Percentiles rank a stretch among this genome's conserved stretches.
Conservation (phyloP, 306 rosid species). For the Neltuma alba region DNA sequence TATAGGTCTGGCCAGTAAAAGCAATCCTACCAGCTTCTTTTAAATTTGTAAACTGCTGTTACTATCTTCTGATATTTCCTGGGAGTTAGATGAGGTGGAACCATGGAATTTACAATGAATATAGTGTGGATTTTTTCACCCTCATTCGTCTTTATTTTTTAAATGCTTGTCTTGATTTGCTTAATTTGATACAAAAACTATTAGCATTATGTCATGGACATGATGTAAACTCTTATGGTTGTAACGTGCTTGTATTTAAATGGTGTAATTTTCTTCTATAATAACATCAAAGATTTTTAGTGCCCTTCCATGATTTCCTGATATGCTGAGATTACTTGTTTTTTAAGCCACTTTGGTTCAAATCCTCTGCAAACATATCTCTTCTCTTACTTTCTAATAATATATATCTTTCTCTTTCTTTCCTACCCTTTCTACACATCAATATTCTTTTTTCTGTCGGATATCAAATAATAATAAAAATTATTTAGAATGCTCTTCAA, state of each 20-base stretch:
- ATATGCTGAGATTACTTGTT: background rate
- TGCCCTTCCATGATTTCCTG: background rate
- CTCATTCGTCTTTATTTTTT: background rate
- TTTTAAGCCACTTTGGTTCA: background rate
- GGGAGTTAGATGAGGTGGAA: background rate
- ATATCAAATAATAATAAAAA: background rate
- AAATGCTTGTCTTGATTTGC: background rate
- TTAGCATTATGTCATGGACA: background rate
- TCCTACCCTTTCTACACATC: background rate
- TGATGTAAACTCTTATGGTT: background rate
- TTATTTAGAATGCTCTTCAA: background rate
- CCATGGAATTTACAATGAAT: background rate
- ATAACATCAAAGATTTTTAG: background rate
- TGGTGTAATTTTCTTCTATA: background rate
- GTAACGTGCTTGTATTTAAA: background rate
- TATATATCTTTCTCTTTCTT: background rate
- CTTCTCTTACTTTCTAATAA: background rate
- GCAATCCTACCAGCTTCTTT: no score
- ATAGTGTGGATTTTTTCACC: background rate
- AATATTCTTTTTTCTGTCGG: background rate
- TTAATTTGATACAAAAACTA: background rate
- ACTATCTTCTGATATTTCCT: background rate
- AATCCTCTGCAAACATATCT: background rate
- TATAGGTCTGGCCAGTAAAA: no score
- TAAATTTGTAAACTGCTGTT: background rate